phyloP scores from a whole-genome alignment of 2,329 filamentous ascomycete genomes.

The Daldinia sp. region DNA sequence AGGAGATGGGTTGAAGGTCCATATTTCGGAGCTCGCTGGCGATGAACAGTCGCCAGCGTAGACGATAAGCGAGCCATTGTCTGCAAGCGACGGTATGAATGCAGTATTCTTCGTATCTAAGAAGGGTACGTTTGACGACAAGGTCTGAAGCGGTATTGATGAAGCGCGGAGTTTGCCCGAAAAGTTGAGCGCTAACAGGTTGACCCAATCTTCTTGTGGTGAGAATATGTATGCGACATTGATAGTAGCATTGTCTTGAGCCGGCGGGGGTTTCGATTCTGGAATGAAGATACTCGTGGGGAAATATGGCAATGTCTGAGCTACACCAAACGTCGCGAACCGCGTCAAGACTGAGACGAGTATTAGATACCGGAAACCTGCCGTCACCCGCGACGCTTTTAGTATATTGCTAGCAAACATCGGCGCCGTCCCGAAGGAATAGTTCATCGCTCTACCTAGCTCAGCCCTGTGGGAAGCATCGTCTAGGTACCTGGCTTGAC shows the following conservation, averaged over 20 bases:
- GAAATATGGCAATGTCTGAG: conserved; percentile 76
- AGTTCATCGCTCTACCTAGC: conserved; percentile 45
- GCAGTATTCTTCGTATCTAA: conserved; percentile 64
- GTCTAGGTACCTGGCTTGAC: conserved; percentile 28
- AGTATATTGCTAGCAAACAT: conserved; percentile 43
- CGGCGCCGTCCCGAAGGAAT: conserved; percentile 46
- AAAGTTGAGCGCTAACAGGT: conserved; percentile 75
- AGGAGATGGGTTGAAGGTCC: conserved; percentile 71
- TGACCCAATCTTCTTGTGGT: conserved; percentile 60
- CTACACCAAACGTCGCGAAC: conserved; percentile 47
- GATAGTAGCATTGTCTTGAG: conserved; percentile 50
- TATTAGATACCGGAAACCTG: conserved; percentile 45
- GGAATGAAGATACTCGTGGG: conserved; percentile 78
- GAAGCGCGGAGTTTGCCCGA: conserved; percentile 67
- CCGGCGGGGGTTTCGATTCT: conserved; percentile 58
- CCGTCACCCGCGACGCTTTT: conserved; percentile 36
- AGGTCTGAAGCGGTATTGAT: conserved; percentile 58
- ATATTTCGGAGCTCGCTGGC: conserved; percentile 68
- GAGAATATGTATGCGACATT: conserved; percentile 78
- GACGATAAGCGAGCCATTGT: conserved; percentile 77
- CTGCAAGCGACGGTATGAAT: conserved; percentile 76
- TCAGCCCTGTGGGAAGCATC: conserved; percentile 45
- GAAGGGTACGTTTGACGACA: conserved; percentile 74
- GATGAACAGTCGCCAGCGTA: conserved; percentile 79
- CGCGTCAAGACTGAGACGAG: conserved; percentile 39